These are phyloP conservation scores for Penicillium flavigenum DNA, from an alignment of 495 filamentous ascomycete genomes.

Conservation along the genomic window DNA sequence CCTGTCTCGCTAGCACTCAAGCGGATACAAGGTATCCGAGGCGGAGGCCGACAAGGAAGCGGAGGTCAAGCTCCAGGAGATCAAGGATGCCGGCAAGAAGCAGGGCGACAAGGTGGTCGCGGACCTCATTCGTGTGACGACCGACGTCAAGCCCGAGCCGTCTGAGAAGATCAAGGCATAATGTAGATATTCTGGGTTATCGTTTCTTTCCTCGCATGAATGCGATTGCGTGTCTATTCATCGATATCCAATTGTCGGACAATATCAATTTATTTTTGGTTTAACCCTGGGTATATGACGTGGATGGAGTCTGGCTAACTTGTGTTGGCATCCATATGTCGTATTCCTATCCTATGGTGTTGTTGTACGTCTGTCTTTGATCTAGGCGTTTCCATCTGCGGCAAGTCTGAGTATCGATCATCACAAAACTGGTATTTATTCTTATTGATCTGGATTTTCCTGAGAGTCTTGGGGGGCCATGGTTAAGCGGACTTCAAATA, in stretches of 20 bases:
- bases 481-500: neutral
- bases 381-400: neutral
- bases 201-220: conserved; percentile 24
- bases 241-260: conserved; percentile 30
- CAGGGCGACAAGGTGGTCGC: conserved; percentile 75
- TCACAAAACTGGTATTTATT: neutral
- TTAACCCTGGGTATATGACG: conserved; percentile 1
- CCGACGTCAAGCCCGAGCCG: conserved; percentile 71
- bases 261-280: conserved; percentile 25
- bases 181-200: conserved; percentile 20
- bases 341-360: neutral
- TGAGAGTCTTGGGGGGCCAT: neutral
- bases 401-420: neutral
- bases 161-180: conserved; percentile 56
- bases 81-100: conserved; percentile 74
- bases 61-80: conserved; percentile 76
- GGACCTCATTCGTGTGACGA: conserved; percentile 74
- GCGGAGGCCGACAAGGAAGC: conserved; percentile 82
- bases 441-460: neutral
- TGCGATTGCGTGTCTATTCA: conserved; percentile 29
- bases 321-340: neutral
- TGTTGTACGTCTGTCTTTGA: neutral
- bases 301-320: neutral
- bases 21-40: conserved; percentile 84
- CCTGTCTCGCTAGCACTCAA: conserved; percentile 61